Percentiles rank a stretch among this genome's conserved stretches.
These are phyloP conservation scores for Raphanus hybrid DNA, from an alignment of 441 rosid species.

Conservation along the genomic window DNA sequence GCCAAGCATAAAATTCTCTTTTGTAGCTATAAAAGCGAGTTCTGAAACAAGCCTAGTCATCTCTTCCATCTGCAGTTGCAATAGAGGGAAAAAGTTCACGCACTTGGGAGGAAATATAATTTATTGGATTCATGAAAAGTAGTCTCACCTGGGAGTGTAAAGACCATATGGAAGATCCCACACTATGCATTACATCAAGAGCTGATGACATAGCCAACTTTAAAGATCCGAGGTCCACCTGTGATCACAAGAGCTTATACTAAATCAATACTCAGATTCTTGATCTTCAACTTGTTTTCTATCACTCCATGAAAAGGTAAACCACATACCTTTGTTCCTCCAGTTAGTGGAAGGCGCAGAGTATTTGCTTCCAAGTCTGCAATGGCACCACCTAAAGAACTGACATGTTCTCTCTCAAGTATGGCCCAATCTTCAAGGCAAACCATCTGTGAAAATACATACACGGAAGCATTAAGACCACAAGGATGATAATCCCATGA, in stretches of 20 bases:
- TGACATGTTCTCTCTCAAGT: conserved; percentile 74
- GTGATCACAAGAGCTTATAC: conserved; percentile 37
- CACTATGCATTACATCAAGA: conserved; percentile 79
- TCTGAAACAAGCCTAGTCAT: conserved; percentile 65
- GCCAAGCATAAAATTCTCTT: conserved; percentile 62
- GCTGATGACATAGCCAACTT: conserved; percentile 82
- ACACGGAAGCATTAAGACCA: conserved; percentile 29
- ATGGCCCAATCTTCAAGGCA: conserved; percentile 84
- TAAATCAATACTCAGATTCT: conserved; percentile 36
- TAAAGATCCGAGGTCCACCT: conserved; percentile 75
- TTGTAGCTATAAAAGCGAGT: conserved; percentile 59
- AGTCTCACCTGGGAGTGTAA: conserved; percentile 67
- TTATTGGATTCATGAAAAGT: background rate
- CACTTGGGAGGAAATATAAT: background rate
- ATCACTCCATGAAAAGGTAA: background rate
- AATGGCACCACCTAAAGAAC: conserved; percentile 74
- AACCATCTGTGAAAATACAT: conserved; percentile 56
- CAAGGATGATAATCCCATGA: conserved; percentile 2
- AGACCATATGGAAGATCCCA: conserved; percentile 76
- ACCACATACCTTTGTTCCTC: conserved; percentile 73
- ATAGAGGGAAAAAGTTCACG: background rate
- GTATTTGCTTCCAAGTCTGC: conserved; percentile 92
- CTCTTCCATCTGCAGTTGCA: conserved; percentile 53
- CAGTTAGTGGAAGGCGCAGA: conserved; percentile 78
- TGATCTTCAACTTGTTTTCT: background rate